phyloP scores from a whole-genome alignment of 2,329 filamentous ascomycete genomes.

The Hysterium pulicare region DNA sequence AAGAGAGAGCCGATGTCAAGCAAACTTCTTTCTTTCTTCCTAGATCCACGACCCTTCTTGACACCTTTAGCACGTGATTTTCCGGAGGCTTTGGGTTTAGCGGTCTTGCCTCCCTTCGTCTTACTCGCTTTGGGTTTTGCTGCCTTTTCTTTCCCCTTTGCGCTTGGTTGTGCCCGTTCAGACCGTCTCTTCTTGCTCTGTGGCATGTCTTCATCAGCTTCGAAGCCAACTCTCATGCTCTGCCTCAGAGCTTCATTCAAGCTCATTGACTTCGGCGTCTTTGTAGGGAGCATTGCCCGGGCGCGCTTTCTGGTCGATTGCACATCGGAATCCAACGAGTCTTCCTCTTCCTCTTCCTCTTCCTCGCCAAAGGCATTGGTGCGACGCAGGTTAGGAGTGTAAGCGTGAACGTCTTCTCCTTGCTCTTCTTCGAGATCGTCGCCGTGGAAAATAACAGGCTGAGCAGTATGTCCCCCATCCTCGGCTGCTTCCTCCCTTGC shows the following conservation, averaged over 20 bases:
- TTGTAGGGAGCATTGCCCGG: constrained; percentile 13
- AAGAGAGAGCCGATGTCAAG: constrained; percentile 20
- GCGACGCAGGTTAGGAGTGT: too few species aligned
- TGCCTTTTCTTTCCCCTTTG: constrained; percentile 4
- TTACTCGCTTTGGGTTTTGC: background rate
- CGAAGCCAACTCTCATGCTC: constrained; percentile 28
- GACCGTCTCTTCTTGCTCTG: constrained; percentile 19
- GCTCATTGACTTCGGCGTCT: constrained; percentile 7
- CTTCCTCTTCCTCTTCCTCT: constrained; percentile 4
- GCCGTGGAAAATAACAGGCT: background rate
- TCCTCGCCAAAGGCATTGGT: too few species aligned
- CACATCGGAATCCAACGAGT: constrained; percentile 4
- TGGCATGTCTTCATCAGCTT: constrained; percentile 19
- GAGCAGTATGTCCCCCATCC: background rate
- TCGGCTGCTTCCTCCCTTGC: background rate
- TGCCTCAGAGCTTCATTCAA: constrained; percentile 26
- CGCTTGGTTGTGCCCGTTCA: constrained; percentile 2
- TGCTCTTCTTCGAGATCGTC: constrained; percentile 16
- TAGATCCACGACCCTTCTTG: constrained; percentile 7
- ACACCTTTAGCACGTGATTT: constrained; percentile 5
- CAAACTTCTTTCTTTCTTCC: constrained; percentile 15
- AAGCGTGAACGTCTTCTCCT: too few species aligned
- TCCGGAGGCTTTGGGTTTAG: background rate
- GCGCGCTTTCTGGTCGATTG: constrained; percentile 11
- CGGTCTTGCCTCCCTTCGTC: constrained; percentile 6